Conservation (phyloP, 331 rosid genomes). For the Rhamnella rubrinervis region DNA sequence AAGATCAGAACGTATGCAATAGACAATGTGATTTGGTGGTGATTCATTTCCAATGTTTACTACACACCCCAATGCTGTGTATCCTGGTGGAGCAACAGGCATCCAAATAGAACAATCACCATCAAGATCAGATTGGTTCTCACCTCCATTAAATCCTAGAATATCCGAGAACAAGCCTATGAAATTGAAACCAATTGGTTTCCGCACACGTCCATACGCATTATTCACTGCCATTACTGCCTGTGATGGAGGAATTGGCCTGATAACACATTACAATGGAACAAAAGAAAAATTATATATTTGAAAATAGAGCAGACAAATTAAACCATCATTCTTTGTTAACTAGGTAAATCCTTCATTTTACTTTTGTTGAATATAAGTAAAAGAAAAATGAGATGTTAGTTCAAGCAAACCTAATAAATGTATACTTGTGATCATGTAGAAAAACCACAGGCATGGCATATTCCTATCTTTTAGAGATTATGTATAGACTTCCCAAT, state of each 20-base stretch:
- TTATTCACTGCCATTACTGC: constrained; percentile 95
- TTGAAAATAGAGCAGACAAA: background rate
- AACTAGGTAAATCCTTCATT: background rate
- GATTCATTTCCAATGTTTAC: constrained; percentile 71
- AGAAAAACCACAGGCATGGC: background rate
- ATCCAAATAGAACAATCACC: constrained; percentile 88
- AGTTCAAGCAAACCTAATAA: background rate
- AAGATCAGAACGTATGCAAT: constrained; percentile 92
- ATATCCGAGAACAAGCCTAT: constrained; percentile 66
- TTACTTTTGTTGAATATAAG: background rate
- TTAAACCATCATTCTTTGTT: background rate
- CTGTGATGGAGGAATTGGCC: constrained; percentile 93
- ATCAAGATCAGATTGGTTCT: constrained; percentile 37
- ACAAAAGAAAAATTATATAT: constrained; percentile 2
- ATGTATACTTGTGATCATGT: background rate
- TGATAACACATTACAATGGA: constrained; percentile 41
- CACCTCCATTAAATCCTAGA: constrained; percentile 53
- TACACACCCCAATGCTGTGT: constrained; percentile 82
- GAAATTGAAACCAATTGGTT: constrained; percentile 72
- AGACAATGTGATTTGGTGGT: constrained; percentile 72
- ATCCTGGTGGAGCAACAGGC: constrained; percentile 93
- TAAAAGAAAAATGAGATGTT: background rate
- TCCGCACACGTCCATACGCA: constrained; percentile 86
- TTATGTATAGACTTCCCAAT: background rate
- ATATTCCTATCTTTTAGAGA: background rate